phyloP scores from a whole-genome alignment of 1,284 basidiomycete species.

The Leccinum huronense region DNA sequence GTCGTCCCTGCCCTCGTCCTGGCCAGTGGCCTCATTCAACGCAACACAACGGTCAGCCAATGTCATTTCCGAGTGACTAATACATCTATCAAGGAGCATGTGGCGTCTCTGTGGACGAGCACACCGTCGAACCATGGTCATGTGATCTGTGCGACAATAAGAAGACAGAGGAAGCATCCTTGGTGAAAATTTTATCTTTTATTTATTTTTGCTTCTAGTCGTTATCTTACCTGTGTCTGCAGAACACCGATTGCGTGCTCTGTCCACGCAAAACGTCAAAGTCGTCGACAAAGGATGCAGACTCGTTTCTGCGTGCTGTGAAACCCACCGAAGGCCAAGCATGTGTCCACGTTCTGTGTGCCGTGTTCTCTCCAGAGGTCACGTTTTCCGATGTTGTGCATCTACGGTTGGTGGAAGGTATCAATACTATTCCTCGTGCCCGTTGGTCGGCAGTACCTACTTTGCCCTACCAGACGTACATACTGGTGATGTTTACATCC shows the following conservation, averaged over 20 bases:
- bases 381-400: slow-evolving; percentile 71
- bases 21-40: too few relatives aligned
- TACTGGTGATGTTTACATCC: slow-evolving; percentile 4
- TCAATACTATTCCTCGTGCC: slow-evolving; percentile 67
- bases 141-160: slow-evolving; percentile 87
- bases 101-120: slow-evolving; percentile 65
- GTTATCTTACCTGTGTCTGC: slow-evolving; percentile 13
- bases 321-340: slow-evolving; percentile 94
- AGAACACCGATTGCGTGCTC: slow-evolving; percentile 74
- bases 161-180: slow-evolving; percentile 70
- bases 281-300: slow-evolving; percentile 47
- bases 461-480: background rate
- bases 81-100: slow-evolving; percentile 48
- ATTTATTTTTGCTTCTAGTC: background rate
- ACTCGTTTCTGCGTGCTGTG: slow-evolving; percentile 77
- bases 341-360: slow-evolving; percentile 90
- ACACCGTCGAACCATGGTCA: slow-evolving; percentile 67
- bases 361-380: slow-evolving; percentile 84
- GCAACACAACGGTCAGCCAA: too few relatives aligned
- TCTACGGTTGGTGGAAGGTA: slow-evolving; percentile 82
- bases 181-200: slow-evolving; percentile 47
- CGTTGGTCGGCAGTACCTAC: slow-evolving; percentile 62
- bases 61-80: slow-evolving; percentile 6
- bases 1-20: too few relatives aligned
- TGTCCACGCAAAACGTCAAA: slow-evolving; percentile 65